Evolutionary conservation across 257 asterid species (phyloP), one percentile per base, ranked within the genome.

Genomic region (Solanum lignicaule): DNA sequence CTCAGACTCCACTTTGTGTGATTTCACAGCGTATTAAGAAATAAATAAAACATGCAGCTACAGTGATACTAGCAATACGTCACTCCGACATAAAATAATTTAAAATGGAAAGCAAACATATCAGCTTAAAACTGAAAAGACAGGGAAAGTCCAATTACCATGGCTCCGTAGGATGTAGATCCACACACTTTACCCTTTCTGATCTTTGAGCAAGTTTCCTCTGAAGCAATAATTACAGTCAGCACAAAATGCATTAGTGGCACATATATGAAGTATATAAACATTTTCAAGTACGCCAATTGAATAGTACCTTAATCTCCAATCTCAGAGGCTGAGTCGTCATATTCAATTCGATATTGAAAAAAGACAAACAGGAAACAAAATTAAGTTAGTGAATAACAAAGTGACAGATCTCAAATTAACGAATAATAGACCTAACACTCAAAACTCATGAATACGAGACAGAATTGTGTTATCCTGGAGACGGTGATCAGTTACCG

Each of bases 161-260:
- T 90, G 94, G 94, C 89, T 92, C 94, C 0, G 93, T 90, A 2
- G 93, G 94, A 88, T 92, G 93, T 32, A 92, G 92, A 92, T 92
- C 93, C 87, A 91, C 91, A 2, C 91, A 92, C 74, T 92, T 92
- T 62, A 92, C 93, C 89, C 94, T 91, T 74, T 92, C 93, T 82
- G 94, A 90, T 89, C 93, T 88, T 87, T 92, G 91, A 27, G 94
- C 92, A 52, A 92, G 92, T 91, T 92, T 92, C 84, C 94, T 89
- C 94, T 92, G 92, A 89, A 89, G 86, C 90, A 89, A n/a, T n/a
- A 69, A 86, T 85, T 43, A 87, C 66, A 52, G 39, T 43, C 76
- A 52, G 68, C 43, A 83, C 21, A 32, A 41, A 55, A 86, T 48
- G 69, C 69, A 82, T 48, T 82, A 55, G 65, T 55, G 69, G 5